Base-by-base conservation (phyloP, 768 basidiomycete species). In the Mycena belliarum region DNA sequence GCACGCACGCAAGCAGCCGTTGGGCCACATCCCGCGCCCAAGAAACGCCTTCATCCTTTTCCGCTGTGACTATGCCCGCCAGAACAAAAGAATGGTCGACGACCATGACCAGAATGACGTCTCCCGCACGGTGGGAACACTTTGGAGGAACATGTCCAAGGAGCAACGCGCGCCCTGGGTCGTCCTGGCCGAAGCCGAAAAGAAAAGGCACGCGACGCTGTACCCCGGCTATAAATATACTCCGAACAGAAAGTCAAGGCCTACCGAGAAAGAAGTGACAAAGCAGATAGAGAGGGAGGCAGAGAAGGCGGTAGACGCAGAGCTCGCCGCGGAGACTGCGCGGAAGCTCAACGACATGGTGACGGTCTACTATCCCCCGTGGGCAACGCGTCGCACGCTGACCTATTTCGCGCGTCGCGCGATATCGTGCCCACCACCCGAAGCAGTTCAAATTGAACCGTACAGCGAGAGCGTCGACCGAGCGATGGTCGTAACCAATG, bases 31-130 rank as follows among this genome's bases (percentile, higher is more conserved):
- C 37, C 85, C 86, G 18, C 83, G 90, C 25, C 88, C 89, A 0
- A 76, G 85, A 16, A 91, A 91, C 69, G 85, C 89, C 0, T 92
- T 92, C 72, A 90, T 92, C 62, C 80, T 91, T 60, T 92, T 89
- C 68, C 81, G 90, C 40, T 88, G 83, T 67, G 83, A 90, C 67
- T 84, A 89, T 51, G 84, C 88, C 16, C 79, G 82, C 49, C 83
- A 87, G 60, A 78, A 83, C 51, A 79, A 82, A 59, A 75, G 82
- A 45, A 82, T 86, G 0, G 68, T 74, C 11, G 70, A 74, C 40
- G 79, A 84, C 3, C 76, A 76, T 16, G 82, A 89, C 63, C 87
- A 90, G 66, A 81, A 84, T 56, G 87, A 88, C 63, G 80, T 91
- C 51, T 85, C 82, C 4, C 79, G 85, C 50, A 82, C 86, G 53